Evolutionary conservation across 164 flowering plant genomes (phyloP), one percentile per base, ranked within the genome.

Genomic region (Vitis riparia): DNA sequence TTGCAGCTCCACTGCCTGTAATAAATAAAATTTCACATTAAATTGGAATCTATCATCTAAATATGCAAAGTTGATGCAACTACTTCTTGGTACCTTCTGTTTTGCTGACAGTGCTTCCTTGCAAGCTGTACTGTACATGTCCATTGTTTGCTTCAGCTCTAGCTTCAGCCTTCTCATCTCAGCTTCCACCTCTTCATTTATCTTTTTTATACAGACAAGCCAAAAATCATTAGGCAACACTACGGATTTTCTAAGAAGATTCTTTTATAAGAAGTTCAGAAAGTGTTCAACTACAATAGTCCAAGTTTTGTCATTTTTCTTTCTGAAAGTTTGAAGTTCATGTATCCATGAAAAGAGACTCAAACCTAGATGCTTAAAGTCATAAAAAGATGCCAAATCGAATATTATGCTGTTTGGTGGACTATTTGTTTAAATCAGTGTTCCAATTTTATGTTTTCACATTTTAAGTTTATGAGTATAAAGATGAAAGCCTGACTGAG

Each of bases 91-190:
- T 67, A 75, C 82, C 80, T 76, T 71, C 58, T 82, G 82, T 59
- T 79, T 71, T 23, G 85, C 78, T 9, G 63, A 47, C 11, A 82
- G 73, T 9, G 85, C 85, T 77, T 79, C 85, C 73, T 63, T 79
- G 71, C 83, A 82, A 10, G 85, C 83, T 13, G 75, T 65, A 55
- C 71, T 75, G 53, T 82, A 79, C 81, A 82, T 61, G 11, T 77
- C 79, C 81, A 82, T 82, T 17, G 83, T 82, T 64, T 82, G 81
- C 71, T 79, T 80, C 67, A 82, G 67, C 75, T 82, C 85, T 14
- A 77, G 62, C 68, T 71, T 77, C 52, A 82, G 71, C 55, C 85
- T 72, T 72, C 76, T 77, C 79, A 82, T 75, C 29, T 82, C 83
- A 11, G 72, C 67, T 67, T 82, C 85, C 48, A 69, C 62, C 8